Evolutionary conservation across 208 protist species (phyloP), one percentile per base, ranked within the genome.

Genomic region (Crithidia sp.): DNA sequence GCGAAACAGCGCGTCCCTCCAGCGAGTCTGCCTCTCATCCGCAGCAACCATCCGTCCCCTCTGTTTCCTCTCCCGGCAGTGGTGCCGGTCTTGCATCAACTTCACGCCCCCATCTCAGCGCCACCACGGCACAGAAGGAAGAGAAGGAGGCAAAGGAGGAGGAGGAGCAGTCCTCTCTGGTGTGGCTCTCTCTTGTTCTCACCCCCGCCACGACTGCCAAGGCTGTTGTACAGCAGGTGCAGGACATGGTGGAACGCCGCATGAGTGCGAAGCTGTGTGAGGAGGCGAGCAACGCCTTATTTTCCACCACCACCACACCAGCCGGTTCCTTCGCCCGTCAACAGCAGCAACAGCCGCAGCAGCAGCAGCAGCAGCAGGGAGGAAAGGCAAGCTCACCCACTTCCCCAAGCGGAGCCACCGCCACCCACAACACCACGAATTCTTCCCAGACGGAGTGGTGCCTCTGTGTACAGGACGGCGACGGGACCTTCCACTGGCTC

Each of bases 161-260:
- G 5, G 9, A 14, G 53, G 41, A 36, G 41, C 66, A 67, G 63
- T 44, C 53, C 39, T 66, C 75, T 28, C 74, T 80, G 3, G 14
- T 87, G 49, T 90, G 86, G 86, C 52, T 87, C 4, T 87, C 82
- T 8, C 68, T 84, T 10, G 78, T 73, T 36, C 19, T 90, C 12
- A 60, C 71, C 2, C 63, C 53, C n/a, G 47, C 57, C 45, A 83
- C 86, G 7, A 86, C 74, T 12, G 62, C 77, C 7, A 69, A 66
- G 44, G 50, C 53, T 45, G 68, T 84, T 12, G 58, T 90, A 43
- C 37, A 67, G 13, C 58, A 58, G n/a, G 70, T 86, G 40, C 63
- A 67, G 40, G 66, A 69, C 40, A 78, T 62, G 61, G 80, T 87
- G 19, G 45, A 80, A 64, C 67, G 81, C 17, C 82, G 77, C 37